A percentile compares a stretch with the other conserved stretches of the same genome.
These are phyloP conservation scores for Arthrinium puccinioides DNA, from an alignment of 2,329 filamentous ascomycete species.

Conservation along the genomic window DNA sequence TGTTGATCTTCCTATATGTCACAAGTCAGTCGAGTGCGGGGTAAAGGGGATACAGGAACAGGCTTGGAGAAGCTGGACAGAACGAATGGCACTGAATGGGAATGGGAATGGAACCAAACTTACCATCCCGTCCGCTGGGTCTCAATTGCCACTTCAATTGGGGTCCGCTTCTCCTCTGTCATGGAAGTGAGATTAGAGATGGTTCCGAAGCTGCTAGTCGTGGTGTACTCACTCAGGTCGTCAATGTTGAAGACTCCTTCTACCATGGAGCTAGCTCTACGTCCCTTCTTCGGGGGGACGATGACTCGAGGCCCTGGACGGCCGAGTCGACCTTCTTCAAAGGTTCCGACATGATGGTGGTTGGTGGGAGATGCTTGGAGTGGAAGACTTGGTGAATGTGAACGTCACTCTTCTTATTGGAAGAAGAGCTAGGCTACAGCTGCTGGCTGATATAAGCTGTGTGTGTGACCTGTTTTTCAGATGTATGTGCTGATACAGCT, in stretches of 20 bases:
- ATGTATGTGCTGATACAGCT: not conserved
- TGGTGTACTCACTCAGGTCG: constrained; percentile 65
- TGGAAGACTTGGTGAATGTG: not conserved
- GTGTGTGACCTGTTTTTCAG: no score
- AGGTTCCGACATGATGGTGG: constrained; percentile 36
- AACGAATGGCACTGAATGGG: no score
- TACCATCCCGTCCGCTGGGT: constrained; percentile 87
- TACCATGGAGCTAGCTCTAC: constrained; percentile 65
- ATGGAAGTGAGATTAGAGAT: not conserved
- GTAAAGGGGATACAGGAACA: constrained; percentile 3
- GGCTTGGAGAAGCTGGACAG: constrained; percentile 1
- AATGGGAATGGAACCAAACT: no score
- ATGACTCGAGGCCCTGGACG: constrained; percentile 64
- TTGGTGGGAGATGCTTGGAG: not conserved
- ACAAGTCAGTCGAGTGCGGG: constrained; percentile 3
- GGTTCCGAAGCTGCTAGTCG: not conserved
- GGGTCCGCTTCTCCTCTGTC: constrained; percentile 65
- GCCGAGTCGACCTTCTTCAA: constrained; percentile 89
- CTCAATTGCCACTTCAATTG: constrained; percentile 69
- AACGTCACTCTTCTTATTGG: not conserved
- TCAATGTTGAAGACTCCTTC: constrained; percentile 75
- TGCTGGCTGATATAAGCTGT: not conserved
- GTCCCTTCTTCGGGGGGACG: constrained; percentile 61
- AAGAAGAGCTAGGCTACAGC: not conserved
- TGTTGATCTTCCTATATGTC: constrained; percentile 79